A percentile compares a stretch with the other conserved stretches of the same genome.
These are phyloP conservation scores for Debaryomyces maramus DNA, from an alignment of 805 yeast genomes.

Conservation along the genomic window DNA sequence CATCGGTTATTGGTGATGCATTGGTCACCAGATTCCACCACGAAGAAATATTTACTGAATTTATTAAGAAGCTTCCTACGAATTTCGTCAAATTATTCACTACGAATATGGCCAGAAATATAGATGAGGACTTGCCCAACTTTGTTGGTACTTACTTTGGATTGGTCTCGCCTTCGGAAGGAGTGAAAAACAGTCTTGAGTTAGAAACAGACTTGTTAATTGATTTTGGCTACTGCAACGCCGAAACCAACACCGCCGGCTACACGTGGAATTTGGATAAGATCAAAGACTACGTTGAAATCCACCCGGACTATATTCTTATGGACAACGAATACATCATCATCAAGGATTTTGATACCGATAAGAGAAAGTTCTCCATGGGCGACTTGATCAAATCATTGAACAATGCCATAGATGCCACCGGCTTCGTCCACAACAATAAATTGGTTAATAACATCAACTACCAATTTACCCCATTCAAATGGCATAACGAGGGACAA, in stretches of 20 bases:
- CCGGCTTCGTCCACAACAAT: conserved; percentile 9
- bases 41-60: conserved; percentile 43
- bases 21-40: conserved; percentile 62
- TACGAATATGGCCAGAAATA: conserved; percentile 67
- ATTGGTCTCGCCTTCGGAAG: conserved; percentile 35
- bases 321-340: conserved; percentile 30
- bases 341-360: conserved; percentile 21
- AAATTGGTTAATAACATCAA: conserved; percentile 15
- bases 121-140: conserved; percentile 66
- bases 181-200: conserved; percentile 23
- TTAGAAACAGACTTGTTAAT: conserved; percentile 65
- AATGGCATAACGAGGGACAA: conserved; percentile 5
- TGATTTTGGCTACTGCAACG: conserved; percentile 62
- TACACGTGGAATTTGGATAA: conserved; percentile 21
- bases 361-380: conserved; percentile 26
- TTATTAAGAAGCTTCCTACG: conserved; percentile 47
- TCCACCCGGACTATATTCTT: conserved; percentile 44
- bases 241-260: conserved; percentile 31
- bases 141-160: conserved; percentile 79
- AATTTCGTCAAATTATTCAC: conserved; percentile 48
- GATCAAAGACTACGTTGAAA: conserved; percentile 29
- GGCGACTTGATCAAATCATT: conserved; percentile 35
- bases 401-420: conserved; percentile 18
- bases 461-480: conserved; percentile 13
- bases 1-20: conserved; percentile 72